Evolutionary conservation across 169 alveolate species (phyloP).

Genomic region (Perkinsus marinus): DNA sequence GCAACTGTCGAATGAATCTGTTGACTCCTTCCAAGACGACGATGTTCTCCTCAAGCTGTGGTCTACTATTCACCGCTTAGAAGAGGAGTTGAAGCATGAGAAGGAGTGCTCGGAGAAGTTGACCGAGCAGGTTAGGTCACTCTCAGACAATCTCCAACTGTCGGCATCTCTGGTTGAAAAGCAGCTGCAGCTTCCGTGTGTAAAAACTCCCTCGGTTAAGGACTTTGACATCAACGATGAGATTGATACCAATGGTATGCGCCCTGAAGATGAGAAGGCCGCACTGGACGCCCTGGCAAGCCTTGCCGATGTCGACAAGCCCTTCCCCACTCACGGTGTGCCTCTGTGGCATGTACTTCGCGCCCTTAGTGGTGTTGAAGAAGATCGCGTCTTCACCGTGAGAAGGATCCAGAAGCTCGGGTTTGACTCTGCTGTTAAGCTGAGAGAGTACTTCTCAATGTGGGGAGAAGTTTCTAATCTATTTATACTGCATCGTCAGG

Average conservation of each 20-base stretch:
- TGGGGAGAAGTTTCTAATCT: not conserved
- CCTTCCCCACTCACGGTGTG: not conserved
- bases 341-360: not conserved
- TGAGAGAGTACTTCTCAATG: not conserved
- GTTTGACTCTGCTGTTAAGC: not conserved
- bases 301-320: not conserved
- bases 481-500: not conserved
- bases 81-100: not conserved
- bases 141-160: not conserved
- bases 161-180: not conserved
- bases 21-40: not conserved
- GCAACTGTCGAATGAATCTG: too few relatives aligned
- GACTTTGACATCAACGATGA: not conserved
- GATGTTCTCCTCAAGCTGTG: not conserved
- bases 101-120: not conserved
- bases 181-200: not conserved
- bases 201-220: not conserved
- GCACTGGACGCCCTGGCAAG: not conserved
- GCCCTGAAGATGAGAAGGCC: not conserved
- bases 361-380: not conserved
- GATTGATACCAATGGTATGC: not conserved
- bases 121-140: not conserved
- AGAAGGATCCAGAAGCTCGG: not conserved
- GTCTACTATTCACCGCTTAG: not conserved
- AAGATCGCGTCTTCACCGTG: not conserved